Base-by-base conservation (phyloP, 208 protist species). In the Strigomonas culicis region DNA sequence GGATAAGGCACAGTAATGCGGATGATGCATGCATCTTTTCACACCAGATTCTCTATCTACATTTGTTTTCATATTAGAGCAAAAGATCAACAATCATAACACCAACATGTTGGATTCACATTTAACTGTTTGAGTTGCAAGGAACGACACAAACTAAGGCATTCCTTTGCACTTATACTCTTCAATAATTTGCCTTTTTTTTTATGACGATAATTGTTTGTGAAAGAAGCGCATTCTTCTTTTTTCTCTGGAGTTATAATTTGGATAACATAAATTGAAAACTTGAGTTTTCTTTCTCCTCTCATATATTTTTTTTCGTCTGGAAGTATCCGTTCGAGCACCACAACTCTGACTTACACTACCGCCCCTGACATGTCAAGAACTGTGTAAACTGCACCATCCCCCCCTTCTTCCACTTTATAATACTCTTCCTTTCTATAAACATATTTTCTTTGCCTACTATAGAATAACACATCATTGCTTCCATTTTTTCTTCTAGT, bases 241-340 rank as follows among this genome's bases (percentile, higher is more conserved):
- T 47, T 52, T 55, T 61, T 36, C 21, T 24, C 10, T 36, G 3
- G 3, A 3, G 3, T 22, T 27, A 52, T 27, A 3, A 3, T 52
- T 52, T 19, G 4, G n/a, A 52, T 3, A 13, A 52, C 3, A 52
- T 10, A 52, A 52, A 22, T 61, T 61, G 3, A 24, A 27, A 3
- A 4, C 44, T 34, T 25, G 30, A 19, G 27, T 47, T 34, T 59
- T 59, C 50, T 36, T 4, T 59, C 46, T 41, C 41, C 25, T 8
- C 13, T 19, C 11, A 39, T 52, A 52, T 58, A 22, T 32, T 28
- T 60, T 22, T 66, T 13, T 68, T 27, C 28, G 44, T 68, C 21
- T 22, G 17, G 28, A 0, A 44, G 41, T 60, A 27, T 50, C 34
- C 36, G 4, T 49, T 24, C 22, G n/a, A n/a, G n/a, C n/a, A n/a